A percentile compares a stretch with the other conserved stretches of the same genome.
These are phyloP conservation scores for Fusarium nodosum DNA, from an alignment of 2,329 filamentous ascomycete genomes.

Conservation along the genomic window DNA sequence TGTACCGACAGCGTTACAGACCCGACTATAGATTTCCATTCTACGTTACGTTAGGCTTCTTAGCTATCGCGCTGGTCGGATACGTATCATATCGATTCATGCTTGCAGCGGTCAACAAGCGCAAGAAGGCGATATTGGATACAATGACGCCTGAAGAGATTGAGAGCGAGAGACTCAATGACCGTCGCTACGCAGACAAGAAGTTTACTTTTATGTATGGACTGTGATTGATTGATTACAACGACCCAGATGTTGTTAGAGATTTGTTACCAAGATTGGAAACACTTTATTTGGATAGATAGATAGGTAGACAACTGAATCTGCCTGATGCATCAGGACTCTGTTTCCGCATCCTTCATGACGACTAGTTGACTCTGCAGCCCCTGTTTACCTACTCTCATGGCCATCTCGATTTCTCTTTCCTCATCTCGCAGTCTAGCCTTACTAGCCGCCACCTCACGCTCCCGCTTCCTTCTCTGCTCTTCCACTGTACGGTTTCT, in stretches of 20 bases:
- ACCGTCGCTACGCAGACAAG: slow-evolving; percentile 48
- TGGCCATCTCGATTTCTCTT: slow-evolving; percentile 75
- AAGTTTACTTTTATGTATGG: slow-evolving; percentile 50
- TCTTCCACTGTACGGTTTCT: slow-evolving; percentile 73
- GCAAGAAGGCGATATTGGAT: slow-evolving; percentile 35
- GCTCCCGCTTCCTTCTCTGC: slow-evolving; percentile 71
- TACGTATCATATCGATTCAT: slow-evolving; percentile 45
- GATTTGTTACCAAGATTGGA: slow-evolving; percentile 18
- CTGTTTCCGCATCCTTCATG: slow-evolving; percentile 47
- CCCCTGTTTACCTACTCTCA: slow-evolving; percentile 76
- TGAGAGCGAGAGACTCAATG: slow-evolving; percentile 46
- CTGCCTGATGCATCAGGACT: slow-evolving; percentile 30
- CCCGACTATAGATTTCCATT: slow-evolving; percentile 48
- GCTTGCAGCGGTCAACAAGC: slow-evolving; percentile 41
- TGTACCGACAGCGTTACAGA: slow-evolving; percentile 45
- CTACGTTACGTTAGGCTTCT: slow-evolving; percentile 46
- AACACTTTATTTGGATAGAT: slow-evolving; percentile 8
- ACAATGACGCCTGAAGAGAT: slow-evolving; percentile 45
- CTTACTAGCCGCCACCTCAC: slow-evolving; percentile 71
- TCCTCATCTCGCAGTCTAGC: slow-evolving; percentile 75
- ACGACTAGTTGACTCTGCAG: slow-evolving; percentile 70
- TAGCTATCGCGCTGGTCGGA: slow-evolving; percentile 41
- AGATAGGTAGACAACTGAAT: slow-evolving; percentile 19
- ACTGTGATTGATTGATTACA: slow-evolving; percentile 33
- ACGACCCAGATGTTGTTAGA: neutral